Evolutionary conservation across 495 filamentous ascomycete species (phyloP).

Genomic region (Daldinia decipiens): DNA sequence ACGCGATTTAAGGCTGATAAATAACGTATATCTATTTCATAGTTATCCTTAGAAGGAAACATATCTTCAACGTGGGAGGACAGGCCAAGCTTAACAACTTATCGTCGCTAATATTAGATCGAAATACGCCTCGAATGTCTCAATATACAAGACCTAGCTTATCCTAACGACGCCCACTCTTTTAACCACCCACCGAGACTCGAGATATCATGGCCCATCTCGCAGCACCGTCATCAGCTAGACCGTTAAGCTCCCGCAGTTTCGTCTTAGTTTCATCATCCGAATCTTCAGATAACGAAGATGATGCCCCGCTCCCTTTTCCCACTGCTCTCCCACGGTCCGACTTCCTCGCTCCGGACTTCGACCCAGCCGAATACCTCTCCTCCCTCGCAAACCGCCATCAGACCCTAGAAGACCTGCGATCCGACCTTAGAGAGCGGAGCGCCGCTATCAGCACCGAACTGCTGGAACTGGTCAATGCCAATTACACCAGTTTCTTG

Average conservation of each 20-base stretch:
- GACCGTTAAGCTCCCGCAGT: conserved; percentile 48
- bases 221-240: conserved; percentile 40
- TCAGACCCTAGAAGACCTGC: conserved; percentile 94
- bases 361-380: conserved; percentile 84
- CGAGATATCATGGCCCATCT: conserved; percentile 50
- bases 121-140: conserved; percentile 3
- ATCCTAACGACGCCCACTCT: neutral
- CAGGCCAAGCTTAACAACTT: neutral
- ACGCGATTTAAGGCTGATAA: neutral
- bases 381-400: conserved; percentile 85
- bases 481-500: conserved; percentile 91
- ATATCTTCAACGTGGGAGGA: neutral
- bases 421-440: conserved; percentile 81
- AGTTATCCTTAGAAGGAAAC: neutral
- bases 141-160: conserved; percentile 7
- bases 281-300: conserved; percentile 54
- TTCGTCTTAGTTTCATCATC: conserved; percentile 49
- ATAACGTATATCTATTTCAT: neutral
- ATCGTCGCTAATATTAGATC: neutral
- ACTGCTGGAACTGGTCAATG: conserved; percentile 91
- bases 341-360: conserved; percentile 80
- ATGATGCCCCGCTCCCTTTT: conserved; percentile 79
- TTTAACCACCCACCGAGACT: neutral
- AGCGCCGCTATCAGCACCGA: conserved; percentile 80
- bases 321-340: conserved; percentile 79